A percentile compares a stretch with the other conserved stretches of the same genome.
Evolutionary conservation across 2,329 filamentous ascomycete genomes (phyloP).

Genomic region (Colletotrichum sp.): DNA sequence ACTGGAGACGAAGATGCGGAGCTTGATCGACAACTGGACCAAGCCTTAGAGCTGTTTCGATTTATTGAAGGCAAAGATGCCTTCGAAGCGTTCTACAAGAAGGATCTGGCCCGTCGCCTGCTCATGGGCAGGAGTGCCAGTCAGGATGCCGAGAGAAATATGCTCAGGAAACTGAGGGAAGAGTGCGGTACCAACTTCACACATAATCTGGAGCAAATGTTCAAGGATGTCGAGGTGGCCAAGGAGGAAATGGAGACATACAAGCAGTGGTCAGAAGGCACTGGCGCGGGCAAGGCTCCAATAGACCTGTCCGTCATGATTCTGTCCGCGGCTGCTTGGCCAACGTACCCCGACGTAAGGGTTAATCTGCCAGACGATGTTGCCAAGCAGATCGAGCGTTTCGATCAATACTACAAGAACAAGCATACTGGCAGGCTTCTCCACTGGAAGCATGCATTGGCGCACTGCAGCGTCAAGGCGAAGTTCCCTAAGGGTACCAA

Average conservation of each 20-base stretch:
- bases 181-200: conserved; percentile 96
- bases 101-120: conserved; percentile 86
- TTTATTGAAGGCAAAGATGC: conserved; percentile 98
- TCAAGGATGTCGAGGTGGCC: conserved; percentile 94
- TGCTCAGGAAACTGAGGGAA: conserved; percentile 88
- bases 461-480: conserved; percentile 85
- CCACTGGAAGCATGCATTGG: conserved; percentile 92
- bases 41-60: conserved; percentile 91
- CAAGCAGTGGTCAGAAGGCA: conserved; percentile 59
- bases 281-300: conserved; percentile 40
- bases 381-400: conserved; percentile 76
- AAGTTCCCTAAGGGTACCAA: conserved; percentile 81
- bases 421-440: conserved; percentile 90
- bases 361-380: conserved; percentile 80
- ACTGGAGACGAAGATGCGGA: conserved; percentile 89
- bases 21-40: conserved; percentile 89
- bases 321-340: conserved; percentile 91
- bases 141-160: conserved; percentile 93
- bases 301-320: conserved; percentile 87
- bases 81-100: conserved; percentile 99
- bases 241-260: conserved; percentile 94
- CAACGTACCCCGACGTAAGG: conserved; percentile 78
- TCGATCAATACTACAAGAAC: conserved; percentile 83
- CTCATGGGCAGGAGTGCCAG: conserved; percentile 93
- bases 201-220: conserved; percentile 98